Conservation (phyloP, 192 early-diverging fungal genomes). For the Chytriomyces confervae region DNA sequence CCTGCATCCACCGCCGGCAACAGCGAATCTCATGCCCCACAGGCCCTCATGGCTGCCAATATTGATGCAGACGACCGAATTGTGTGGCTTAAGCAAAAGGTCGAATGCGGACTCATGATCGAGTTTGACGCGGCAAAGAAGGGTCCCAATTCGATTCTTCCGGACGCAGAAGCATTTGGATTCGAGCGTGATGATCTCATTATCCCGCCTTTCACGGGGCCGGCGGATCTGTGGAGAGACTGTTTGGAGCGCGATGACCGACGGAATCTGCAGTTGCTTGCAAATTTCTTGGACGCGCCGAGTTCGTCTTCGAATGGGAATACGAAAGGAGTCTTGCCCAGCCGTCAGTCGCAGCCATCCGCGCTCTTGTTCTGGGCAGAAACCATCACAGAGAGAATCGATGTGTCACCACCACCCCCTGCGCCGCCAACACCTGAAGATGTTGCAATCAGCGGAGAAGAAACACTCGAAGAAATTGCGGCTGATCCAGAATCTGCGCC, state of each 20-base stretch:
- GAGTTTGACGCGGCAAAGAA: conserved; percentile 41
- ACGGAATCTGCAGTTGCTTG: conserved; percentile 44
- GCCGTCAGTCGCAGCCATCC: background rate
- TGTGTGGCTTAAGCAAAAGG: conserved; percentile 45
- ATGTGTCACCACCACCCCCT: conserved; percentile 27
- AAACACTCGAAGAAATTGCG: background rate
- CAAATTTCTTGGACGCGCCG: conserved; percentile 54
- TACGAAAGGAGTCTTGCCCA: background rate
- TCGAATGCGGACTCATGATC: conserved; percentile 52
- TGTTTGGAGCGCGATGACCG: conserved; percentile 54
- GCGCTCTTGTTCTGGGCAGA: conserved; percentile 60
- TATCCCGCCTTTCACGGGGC: conserved; percentile 1
- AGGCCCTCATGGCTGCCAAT: background rate
- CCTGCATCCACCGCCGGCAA: background rate
- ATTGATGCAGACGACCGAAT: conserved; percentile 47
- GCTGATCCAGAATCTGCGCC: background rate
- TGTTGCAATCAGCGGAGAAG: background rate
- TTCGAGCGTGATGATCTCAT: background rate
- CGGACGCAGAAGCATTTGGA: too few relatives aligned
- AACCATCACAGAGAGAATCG: conserved; percentile 34
- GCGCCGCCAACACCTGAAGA: background rate
- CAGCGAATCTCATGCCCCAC: background rate
- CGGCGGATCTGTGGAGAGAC: conserved; percentile 52
- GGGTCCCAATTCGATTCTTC: background rate
- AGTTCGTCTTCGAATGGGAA: background rate